Base-by-base conservation (phyloP, 805 yeast genomes). In the Phaffomyces opuntiae region DNA sequence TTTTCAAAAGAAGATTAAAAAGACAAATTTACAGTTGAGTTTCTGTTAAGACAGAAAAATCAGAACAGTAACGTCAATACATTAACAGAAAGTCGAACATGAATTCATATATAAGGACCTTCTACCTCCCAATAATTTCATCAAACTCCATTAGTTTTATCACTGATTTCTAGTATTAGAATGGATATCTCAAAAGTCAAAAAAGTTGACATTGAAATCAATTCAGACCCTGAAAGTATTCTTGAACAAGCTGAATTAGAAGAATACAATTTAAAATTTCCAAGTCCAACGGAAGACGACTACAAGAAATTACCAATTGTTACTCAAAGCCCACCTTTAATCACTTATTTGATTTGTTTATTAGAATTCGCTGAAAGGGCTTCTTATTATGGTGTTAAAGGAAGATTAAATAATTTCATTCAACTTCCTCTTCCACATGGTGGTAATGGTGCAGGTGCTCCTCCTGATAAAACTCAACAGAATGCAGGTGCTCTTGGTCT, bases 331-430 rank as follows among this genome's bases (percentile, higher is more conserved):
- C 73, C 78, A 40, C 74, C 78, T 9, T 64, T 62, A 44, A 64
- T 68, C 26, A 61, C 73, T 38, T 78, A 77, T 62, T 63, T 78
- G 43, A 71, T 81, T 48, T 77, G 76, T 47, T 43, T 84, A 39
- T 86, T 85, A 33, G 93, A 86, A 66, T 75, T 86, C 50, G 77
- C 89, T 43, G 95, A 85, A 64, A 75, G 95, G 51, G 84, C 85
- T 63, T 74, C 90, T 16, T 85, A 80, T 68, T 85, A 85, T 57
- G 91, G 93, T 57, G 66, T 83, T 49, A 85, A 85, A 66, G 84
- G 19, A 17, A 17, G 19, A 17, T 17, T 17, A 17, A 17, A 17
- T 17, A 17, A 17, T 17, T 17, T 83, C 64, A 83, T 85, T 84
- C 85, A 81, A 62, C 68, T 76, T 50, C 51, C 59, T 41, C 53